A percentile compares a stretch with the other conserved stretches of the same genome.
Conservation (phyloP, 208 protist species). For the Crithidia sp. region DNA sequence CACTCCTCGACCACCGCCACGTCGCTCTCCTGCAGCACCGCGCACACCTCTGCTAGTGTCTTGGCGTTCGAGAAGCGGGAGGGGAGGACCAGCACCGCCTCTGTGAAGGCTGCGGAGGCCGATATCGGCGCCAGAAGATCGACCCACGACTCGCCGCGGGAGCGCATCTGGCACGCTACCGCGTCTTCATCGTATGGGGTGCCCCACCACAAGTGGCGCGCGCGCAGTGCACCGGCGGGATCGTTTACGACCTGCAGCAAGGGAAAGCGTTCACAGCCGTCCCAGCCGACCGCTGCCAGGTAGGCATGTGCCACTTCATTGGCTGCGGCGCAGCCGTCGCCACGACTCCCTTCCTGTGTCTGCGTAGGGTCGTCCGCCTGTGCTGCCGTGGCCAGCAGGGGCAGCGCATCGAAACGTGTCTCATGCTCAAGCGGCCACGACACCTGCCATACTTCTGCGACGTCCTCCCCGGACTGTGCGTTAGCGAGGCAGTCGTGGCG, state of each 20-base stretch:
- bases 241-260: constrained; percentile 16
- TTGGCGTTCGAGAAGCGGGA: constrained; percentile 42
- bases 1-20: constrained; percentile 36
- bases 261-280: constrained; percentile 12
- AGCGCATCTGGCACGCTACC: constrained; percentile 33
- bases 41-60: constrained; percentile 33
- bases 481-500: constrained; percentile 14
- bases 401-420: not conserved
- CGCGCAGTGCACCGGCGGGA: constrained; percentile 14
- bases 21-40: constrained; percentile 35
- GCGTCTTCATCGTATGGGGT: constrained; percentile 36
- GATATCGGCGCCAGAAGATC: constrained; percentile 33
- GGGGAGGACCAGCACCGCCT: constrained; percentile 68
- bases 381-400: not conserved
- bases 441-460: constrained; percentile 28
- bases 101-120: constrained; percentile 24
- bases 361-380: not conserved
- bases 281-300: not conserved
- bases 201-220: constrained; percentile 43
- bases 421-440: constrained; percentile 6
- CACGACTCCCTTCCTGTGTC: not conserved
- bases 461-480: not conserved
- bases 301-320: constrained; percentile 1
- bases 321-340: not conserved
- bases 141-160: constrained; percentile 47